Evolutionary conservation across 2,329 filamentous ascomycete species (phyloP).

Genomic region (Aureobasidium sp.): DNA sequence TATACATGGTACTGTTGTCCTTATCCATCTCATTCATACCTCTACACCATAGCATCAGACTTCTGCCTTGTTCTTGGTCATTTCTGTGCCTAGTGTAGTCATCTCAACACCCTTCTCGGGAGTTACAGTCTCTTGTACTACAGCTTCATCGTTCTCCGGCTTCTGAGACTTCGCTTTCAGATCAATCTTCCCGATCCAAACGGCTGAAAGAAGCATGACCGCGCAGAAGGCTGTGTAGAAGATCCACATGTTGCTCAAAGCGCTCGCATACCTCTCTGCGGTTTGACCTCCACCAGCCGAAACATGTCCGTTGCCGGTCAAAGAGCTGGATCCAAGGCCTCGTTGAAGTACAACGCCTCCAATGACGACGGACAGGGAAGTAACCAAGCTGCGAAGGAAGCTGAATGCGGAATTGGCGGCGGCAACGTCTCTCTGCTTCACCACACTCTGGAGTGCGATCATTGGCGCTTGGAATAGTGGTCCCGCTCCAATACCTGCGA

Average conservation of each 20-base stretch:
- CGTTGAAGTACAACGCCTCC: constrained; percentile 48
- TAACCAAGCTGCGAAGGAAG: constrained; percentile 41
- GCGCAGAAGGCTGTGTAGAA: constrained; percentile 38
- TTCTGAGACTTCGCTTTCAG: not conserved
- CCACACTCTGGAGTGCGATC: constrained; percentile 49
- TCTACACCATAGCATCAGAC: not conserved
- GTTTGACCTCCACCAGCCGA: not conserved
- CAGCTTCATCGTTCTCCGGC: not conserved
- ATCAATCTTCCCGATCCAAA: constrained; percentile 10
- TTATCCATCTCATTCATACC: too few relatives aligned
- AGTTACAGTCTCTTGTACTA: not conserved
- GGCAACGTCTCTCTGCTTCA: constrained; percentile 44
- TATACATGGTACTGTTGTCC: not conserved
- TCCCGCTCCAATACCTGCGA: constrained; percentile 46
- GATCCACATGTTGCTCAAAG: constrained; percentile 45
- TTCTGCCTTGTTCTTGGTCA: not conserved
- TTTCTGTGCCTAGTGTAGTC: too few relatives aligned
- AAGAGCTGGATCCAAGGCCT: constrained; percentile 24
- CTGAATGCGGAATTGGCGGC: constrained; percentile 47
- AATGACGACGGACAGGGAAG: constrained; percentile 43
- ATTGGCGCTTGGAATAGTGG: constrained; percentile 50
- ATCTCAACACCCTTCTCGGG: not conserved
- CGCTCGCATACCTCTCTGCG: constrained; percentile 32
- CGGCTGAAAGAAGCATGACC: not conserved
- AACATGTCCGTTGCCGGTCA: constrained; percentile 24